Percentiles rank a stretch among this genome's conserved stretches.
Evolutionary conservation across 768 basidiomycete genomes (phyloP).

Genomic region (Boletus reticulatus): DNA sequence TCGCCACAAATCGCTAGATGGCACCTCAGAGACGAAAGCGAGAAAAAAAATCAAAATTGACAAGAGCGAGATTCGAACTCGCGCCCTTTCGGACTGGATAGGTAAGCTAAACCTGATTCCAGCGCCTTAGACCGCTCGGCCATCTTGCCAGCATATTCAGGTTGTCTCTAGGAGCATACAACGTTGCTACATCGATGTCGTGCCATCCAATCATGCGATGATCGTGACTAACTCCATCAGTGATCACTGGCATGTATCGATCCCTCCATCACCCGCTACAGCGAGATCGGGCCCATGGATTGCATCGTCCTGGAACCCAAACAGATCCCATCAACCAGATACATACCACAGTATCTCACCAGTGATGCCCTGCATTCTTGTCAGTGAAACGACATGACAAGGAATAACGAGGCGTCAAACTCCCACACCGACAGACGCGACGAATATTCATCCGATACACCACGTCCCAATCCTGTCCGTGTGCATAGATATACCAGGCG

Average conservation of each 20-base stretch:
- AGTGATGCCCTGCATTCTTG: no score
- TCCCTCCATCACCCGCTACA: not conserved
- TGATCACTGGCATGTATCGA: no score
- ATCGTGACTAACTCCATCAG: no score
- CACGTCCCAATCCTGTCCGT: not conserved
- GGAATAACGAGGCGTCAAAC: no score
- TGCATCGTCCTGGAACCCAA: not conserved
- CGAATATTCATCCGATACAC: not conserved
- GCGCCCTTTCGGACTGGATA: slow-evolving; percentile 32
- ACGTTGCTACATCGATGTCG: no score
- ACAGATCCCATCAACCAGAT: not conserved
- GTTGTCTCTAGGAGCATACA: no score
- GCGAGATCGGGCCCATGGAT: no score
- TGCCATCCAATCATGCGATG: no score
- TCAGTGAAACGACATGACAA: no score
- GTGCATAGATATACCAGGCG: not conserved
- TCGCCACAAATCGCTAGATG: no score
- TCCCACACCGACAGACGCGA: no score
- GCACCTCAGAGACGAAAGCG: not conserved
- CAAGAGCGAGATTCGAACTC: slow-evolving; percentile 39
- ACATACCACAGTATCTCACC: not conserved
- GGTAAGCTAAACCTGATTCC: slow-evolving; percentile 42
- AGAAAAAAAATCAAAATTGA: slow-evolving; percentile 22
- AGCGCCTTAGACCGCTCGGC: slow-evolving; percentile 63
- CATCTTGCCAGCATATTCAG: slow-evolving; percentile 34